Evolutionary conservation across 768 basidiomycete species (phyloP), one percentile per base, ranked within the genome.

Genomic region (Fibroporia radiculosa): DNA sequence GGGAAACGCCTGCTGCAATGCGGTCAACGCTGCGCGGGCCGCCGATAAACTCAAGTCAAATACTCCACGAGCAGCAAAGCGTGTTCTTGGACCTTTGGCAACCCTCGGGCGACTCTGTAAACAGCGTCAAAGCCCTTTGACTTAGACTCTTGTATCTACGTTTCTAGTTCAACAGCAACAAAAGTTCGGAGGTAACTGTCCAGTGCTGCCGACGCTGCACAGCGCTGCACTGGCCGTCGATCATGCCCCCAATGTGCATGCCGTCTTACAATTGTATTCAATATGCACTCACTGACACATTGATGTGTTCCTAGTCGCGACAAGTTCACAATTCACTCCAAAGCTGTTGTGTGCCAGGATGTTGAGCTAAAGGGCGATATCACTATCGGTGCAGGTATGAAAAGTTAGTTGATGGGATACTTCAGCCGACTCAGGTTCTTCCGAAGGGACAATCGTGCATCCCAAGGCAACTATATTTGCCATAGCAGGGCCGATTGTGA

Each of bases 381-480:
- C 43, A 93, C 92, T 16, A 85, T 99, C 46, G 93, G 92, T 22
- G 73, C 87, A 59, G 86, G 89, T 80, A 40, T 24, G 48, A 45
- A 14, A 13, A 20, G 16, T 32, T 48, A 35, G n/a, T n/a, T n/a
- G n/a, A n/a, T n/a, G n/a, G n/a, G n/a, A n/a, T n/a, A n/a, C n/a
- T n/a, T n/a, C n/a, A n/a, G n/a, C n/a, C n/a, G n/a, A n/a, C 20
- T 13, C 22, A 7, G 7, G 25, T 13, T n/a, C 22, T 14, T 12
- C 3, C 34, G 3, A 55, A 84, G 88, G 88, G 6, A 84, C 84
- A 0, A 81, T 97, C 44, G 79, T 98, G 18, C 93, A 98, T 52
- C 93, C 95, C 0, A 91, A 93, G 60, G 91, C 89, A 1, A 90
- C 90, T 19, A 88, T 98, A 48, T 86, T 93, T 55, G 93, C 93